These are phyloP conservation scores for Mucor velutinosus DNA, from an alignment of 371 early-diverging fungal genomes.

Conservation along the genomic window DNA sequence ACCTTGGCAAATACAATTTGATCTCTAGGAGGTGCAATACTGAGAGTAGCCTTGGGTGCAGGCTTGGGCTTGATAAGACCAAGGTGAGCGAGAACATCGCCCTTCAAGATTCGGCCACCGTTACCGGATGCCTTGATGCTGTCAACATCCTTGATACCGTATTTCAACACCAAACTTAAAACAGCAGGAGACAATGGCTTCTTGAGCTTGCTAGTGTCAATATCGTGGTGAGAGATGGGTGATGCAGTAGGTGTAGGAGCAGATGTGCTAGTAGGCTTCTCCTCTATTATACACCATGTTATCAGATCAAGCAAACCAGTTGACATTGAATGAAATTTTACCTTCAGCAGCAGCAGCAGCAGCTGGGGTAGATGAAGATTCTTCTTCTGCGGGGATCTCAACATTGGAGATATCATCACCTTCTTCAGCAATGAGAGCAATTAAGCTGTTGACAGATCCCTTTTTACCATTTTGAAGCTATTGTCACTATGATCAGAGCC, in stretches of 20 bases:
- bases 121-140: constrained; percentile 81
- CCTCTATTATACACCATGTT: not conserved
- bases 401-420: constrained; percentile 85
- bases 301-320: not conserved
- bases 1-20: constrained; percentile 53
- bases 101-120: constrained; percentile 87
- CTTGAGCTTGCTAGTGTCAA: constrained; percentile 49
- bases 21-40: constrained; percentile 51
- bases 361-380: not conserved
- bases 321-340: not conserved
- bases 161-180: constrained; percentile 53
- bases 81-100: constrained; percentile 83
- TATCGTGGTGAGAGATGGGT: constrained; percentile 46
- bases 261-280: constrained; percentile 11
- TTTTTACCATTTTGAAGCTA: constrained; percentile 64
- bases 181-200: constrained; percentile 77
- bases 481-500: not conserved
- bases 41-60: constrained; percentile 45
- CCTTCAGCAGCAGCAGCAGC: constrained; percentile 2
- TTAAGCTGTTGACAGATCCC: constrained; percentile 68
- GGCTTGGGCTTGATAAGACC: constrained; percentile 60
- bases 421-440: constrained; percentile 89
- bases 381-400: constrained; percentile 50
- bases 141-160: constrained; percentile 64
- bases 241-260: constrained; percentile 16